These are phyloP conservation scores for Calonectria hongkongensis DNA, from an alignment of 2,329 filamentous ascomycete genomes.

Conservation along the genomic window DNA sequence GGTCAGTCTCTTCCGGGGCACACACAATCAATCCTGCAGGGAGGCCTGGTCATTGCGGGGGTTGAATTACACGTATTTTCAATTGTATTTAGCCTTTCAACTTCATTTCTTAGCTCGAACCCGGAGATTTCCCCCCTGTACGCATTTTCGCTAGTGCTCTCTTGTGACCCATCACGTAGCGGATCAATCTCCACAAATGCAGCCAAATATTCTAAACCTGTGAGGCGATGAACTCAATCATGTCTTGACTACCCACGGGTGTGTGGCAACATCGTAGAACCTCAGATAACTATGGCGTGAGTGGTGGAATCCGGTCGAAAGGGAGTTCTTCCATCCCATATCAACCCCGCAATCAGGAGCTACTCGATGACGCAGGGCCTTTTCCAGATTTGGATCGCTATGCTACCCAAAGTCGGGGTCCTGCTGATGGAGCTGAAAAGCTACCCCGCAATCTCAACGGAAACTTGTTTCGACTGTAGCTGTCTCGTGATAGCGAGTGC, in stretches of 20 bases:
- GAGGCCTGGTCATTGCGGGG: not conserved
- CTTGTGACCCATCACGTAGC: not conserved
- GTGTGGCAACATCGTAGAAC: not conserved
- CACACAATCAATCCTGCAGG: not conserved
- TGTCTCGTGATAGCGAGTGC: not conserved
- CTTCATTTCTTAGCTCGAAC: not conserved
- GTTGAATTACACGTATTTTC: not conserved
- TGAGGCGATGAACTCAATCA: not conserved
- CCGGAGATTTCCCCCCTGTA: not conserved
- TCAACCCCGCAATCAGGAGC: not conserved
- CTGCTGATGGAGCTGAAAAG: not conserved
- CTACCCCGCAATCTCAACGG: conserved; percentile 9
- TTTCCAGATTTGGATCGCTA: conserved; percentile 4
- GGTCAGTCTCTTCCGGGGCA: too few species aligned
- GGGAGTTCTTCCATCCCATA: not conserved
- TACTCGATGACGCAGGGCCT: conserved; percentile 4
- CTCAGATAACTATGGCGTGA: not conserved
- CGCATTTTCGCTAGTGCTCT: not conserved
- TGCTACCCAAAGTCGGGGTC: not conserved
- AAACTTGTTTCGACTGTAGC: not conserved
- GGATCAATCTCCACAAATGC: not conserved
- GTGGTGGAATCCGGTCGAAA: conserved; percentile 9
- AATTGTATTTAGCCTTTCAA: conserved; percentile 3
- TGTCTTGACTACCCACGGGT: not conserved
- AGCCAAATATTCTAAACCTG: not conserved